A percentile compares a stretch with the other conserved stretches of the same genome.
These are phyloP conservation scores for Coemansia sp. DNA, from an alignment of 192 early-diverging fungal species.

Conservation along the genomic window DNA sequence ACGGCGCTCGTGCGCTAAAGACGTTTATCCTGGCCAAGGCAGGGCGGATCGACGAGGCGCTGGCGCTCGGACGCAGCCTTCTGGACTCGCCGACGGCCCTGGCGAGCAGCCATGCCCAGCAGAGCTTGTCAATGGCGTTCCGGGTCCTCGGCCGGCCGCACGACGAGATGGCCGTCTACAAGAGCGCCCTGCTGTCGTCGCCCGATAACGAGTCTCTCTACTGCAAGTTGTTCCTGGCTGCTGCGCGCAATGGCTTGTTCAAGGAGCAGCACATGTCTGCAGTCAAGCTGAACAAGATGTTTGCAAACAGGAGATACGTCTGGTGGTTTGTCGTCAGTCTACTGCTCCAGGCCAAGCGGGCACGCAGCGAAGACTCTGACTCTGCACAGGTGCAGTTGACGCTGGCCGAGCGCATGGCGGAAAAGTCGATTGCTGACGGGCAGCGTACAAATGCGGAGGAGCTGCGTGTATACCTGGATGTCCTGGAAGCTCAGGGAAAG, in stretches of 20 bases:
- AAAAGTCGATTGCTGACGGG: slow-evolving; percentile 65
- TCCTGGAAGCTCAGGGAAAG: slow-evolving; percentile 67
- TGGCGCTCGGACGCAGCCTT: slow-evolving; percentile 59
- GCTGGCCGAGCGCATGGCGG: slow-evolving; percentile 80
- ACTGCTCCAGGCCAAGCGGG: slow-evolving; percentile 60
- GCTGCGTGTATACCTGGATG: slow-evolving; percentile 67
- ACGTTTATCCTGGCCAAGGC: slow-evolving; percentile 60
- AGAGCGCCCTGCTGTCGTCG: slow-evolving; percentile 52
- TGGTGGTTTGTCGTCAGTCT: slow-evolving; percentile 84
- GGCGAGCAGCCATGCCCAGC: slow-evolving; percentile 24
- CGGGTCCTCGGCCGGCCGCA: slow-evolving; percentile 22
- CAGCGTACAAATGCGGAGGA: slow-evolving; percentile 67
- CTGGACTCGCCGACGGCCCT: slow-evolving; percentile 14
- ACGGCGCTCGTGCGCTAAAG: slow-evolving; percentile 62
- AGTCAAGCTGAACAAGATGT: slow-evolving; percentile 72
- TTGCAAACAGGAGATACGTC: slow-evolving; percentile 71
- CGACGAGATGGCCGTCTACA: slow-evolving; percentile 70
- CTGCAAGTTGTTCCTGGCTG: slow-evolving; percentile 76
- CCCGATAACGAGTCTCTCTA: slow-evolving; percentile 69
- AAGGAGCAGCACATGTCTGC: slow-evolving; percentile 58
- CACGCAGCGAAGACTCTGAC: slow-evolving; percentile 18
- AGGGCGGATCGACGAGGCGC: slow-evolving; percentile 60
- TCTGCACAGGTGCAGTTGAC: slow-evolving; percentile 56
- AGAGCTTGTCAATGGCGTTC: slow-evolving; percentile 23
- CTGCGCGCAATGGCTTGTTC: slow-evolving; percentile 61